Evolutionary conservation across 1,139 yeast species (phyloP).

Genomic region (Kazachstania sp.): DNA sequence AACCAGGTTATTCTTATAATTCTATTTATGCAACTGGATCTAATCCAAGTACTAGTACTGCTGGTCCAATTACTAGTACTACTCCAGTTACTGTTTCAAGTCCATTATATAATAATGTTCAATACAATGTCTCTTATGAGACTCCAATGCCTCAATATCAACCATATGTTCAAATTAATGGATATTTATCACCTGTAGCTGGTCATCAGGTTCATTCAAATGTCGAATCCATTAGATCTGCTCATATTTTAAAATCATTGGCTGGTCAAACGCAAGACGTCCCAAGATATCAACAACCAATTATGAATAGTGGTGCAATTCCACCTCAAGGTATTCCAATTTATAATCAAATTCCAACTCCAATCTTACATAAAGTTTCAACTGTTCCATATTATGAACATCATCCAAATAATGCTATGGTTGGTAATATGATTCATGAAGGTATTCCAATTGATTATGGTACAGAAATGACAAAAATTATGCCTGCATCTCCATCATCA

Average conservation of each 20-base stretch:
- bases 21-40: neutral
- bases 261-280: neutral
- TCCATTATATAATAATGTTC: neutral
- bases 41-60: neutral
- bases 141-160: slow-evolving; percentile 1
- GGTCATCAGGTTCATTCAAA: neutral
- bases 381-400: neutral
- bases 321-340: neutral
- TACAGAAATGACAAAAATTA: neutral
- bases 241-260: neutral
- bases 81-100: neutral
- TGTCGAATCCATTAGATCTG: slow-evolving; percentile 2
- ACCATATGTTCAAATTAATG: neutral
- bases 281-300: slow-evolving; percentile 2
- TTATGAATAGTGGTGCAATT: neutral
- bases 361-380: neutral
- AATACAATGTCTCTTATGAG: neutral
- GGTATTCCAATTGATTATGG: neutral
- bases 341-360: slow-evolving; percentile 1
- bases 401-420: neutral
- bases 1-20: neutral
- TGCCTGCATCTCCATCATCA: slow-evolving; percentile 1
- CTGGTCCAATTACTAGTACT: neutral
- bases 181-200: neutral
- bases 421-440: neutral